phyloP scores from a whole-genome alignment of 2,329 filamentous ascomycete species.

The Talaromyces sp. region DNA sequence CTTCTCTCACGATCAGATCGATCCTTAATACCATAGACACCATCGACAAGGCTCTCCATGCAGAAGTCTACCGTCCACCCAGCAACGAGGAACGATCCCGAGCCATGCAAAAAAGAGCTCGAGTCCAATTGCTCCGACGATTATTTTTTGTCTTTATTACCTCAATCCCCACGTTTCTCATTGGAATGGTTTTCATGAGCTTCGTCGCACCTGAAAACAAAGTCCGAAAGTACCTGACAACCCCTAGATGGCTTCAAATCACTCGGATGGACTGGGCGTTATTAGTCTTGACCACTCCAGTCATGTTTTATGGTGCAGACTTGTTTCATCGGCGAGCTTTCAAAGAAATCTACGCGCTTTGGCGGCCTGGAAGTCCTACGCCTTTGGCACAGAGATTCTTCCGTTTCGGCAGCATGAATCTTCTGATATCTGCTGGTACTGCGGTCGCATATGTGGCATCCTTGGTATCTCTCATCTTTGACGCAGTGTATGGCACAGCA shows the following conservation, averaged over 20 bases:
- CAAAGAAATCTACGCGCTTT: slow-evolving; percentile 74
- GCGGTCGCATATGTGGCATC: slow-evolving; percentile 84
- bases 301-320: slow-evolving; percentile 83
- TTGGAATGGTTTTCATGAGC: slow-evolving; percentile 89
- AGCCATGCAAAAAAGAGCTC: slow-evolving; percentile 66
- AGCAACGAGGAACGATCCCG: slow-evolving; percentile 78
- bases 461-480: slow-evolving; percentile 70
- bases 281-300: slow-evolving; percentile 75
- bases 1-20: slow-evolving; percentile 68
- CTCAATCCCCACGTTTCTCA: slow-evolving; percentile 79
- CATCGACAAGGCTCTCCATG: slow-evolving; percentile 62
- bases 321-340: slow-evolving; percentile 75
- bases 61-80: slow-evolving; percentile 71
- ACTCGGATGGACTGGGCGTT: slow-evolving; percentile 73
- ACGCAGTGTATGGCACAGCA: slow-evolving; percentile 31
- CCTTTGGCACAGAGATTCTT: slow-evolving; percentile 74
- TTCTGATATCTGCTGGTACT: slow-evolving; percentile 84
- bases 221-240: slow-evolving; percentile 64
- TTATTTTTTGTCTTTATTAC: slow-evolving; percentile 65
- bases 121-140: slow-evolving; percentile 63
- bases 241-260: slow-evolving; percentile 62
- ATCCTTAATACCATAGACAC: slow-evolving; percentile 66
- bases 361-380: slow-evolving; percentile 69
- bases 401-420: slow-evolving; percentile 95
- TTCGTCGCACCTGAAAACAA: slow-evolving; percentile 61